phyloP scores from a whole-genome alignment of 352 stramenopile genomes.

The Globisporangium canariense region DNA sequence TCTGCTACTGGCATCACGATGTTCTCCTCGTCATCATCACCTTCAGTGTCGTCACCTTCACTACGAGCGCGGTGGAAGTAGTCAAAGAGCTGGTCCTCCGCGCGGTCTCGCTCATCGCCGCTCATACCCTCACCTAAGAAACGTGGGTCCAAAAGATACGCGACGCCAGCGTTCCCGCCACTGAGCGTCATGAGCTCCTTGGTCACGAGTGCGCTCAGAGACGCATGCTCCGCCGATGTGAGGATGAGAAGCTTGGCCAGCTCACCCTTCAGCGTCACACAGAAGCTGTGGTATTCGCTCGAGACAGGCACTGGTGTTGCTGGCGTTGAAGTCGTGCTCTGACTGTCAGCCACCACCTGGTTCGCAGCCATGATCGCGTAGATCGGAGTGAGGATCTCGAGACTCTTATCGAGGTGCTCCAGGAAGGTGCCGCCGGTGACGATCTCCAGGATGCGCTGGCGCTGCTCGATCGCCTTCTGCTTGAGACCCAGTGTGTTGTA shows the following conservation, averaged over 20 bases:
- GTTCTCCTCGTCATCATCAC: constrained; percentile 2
- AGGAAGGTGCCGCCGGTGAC: constrained; percentile 4
- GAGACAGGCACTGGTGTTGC: background rate
- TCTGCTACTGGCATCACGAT: background rate
- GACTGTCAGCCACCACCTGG: background rate
- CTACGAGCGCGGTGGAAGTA: constrained; percentile 7
- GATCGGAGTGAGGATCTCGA: constrained; percentile 11
- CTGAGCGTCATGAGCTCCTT: background rate
- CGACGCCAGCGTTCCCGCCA: constrained; percentile 3
- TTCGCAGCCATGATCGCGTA: background rate
- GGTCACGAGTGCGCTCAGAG: background rate
- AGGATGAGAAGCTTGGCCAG: constrained; percentile 1
- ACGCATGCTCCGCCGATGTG: background rate
- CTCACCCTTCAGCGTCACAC: background rate
- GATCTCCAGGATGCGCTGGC: background rate
- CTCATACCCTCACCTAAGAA: constrained; percentile 17
- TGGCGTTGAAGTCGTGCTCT: background rate
- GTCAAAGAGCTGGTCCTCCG: constrained; percentile 32
- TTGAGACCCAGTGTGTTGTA: background rate
- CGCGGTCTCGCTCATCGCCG: constrained; percentile 26
- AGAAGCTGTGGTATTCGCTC: constrained; percentile 4
- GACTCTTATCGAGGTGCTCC: constrained; percentile 12
- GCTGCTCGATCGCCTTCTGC: background rate
- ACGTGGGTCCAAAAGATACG: constrained; percentile 16
- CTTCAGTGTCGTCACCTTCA: background rate